These are phyloP conservation scores for Hymenotorrendiella dingleyae DNA, from an alignment of 2,329 filamentous ascomycete genomes.

Conservation along the genomic window DNA sequence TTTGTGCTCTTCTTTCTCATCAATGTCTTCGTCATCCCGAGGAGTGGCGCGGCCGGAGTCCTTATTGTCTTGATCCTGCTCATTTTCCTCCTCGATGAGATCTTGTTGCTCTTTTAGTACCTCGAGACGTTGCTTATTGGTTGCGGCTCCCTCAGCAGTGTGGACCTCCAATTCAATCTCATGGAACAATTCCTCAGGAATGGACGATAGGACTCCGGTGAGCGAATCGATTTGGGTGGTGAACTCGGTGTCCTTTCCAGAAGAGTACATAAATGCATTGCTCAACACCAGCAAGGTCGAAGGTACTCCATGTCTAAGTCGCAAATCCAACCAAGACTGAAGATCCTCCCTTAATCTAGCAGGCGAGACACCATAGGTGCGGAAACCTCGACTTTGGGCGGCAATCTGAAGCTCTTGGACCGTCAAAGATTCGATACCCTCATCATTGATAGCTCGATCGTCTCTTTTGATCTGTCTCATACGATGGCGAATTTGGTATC, in stretches of 20 bases:
- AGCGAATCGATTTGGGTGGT: constrained; percentile 88
- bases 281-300: constrained; percentile 92
- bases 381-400: constrained; percentile 84
- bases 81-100: constrained; percentile 92
- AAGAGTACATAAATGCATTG: constrained; percentile 96
- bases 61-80: constrained; percentile 79
- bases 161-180: constrained; percentile 98
- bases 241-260: constrained; percentile 75
- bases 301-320: constrained; percentile 90
- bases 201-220: constrained; percentile 84
- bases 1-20: constrained; percentile 79
- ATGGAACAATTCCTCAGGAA: constrained; percentile 97
- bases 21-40: constrained; percentile 86
- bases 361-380: constrained; percentile 87
- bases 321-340: constrained; percentile 87
- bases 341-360: constrained; percentile 83
- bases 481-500: constrained; percentile 92
- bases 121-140: constrained; percentile 97
- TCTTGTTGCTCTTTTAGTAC: constrained; percentile 98
- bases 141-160: constrained; percentile 91
- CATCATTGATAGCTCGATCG: constrained; percentile 87
- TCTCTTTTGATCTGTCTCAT: constrained; percentile 99
- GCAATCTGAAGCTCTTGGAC: constrained; percentile 89
- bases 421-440: constrained; percentile 90
- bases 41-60: constrained; percentile 68